Percentiles rank a stretch among this genome's conserved stretches.
Evolutionary conservation across 2,329 filamentous ascomycete species (phyloP).

Genomic region (Mycosphaerella sp.): DNA sequence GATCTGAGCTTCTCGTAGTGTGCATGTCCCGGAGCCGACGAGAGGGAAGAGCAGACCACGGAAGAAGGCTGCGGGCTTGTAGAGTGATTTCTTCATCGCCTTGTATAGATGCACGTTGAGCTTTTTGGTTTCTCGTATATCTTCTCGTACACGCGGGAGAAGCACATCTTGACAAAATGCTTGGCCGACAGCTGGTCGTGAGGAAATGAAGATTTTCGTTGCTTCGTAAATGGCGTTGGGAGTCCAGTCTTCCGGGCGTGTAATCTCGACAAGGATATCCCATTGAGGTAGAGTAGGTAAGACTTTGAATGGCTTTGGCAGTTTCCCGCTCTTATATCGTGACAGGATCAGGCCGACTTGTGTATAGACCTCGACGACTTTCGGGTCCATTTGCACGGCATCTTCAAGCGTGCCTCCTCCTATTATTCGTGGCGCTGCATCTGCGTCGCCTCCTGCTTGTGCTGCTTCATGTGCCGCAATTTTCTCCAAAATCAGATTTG

Average conservation of each 20-base stretch:
- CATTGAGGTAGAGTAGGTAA: conserved; percentile 86
- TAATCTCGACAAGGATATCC: conserved; percentile 80
- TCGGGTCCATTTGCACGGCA: conserved; percentile 77
- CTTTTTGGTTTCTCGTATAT: conserved; percentile 91
- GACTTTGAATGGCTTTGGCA: conserved; percentile 97
- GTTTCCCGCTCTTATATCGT: conserved; percentile 89
- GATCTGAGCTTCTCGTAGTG: conserved; percentile 85
- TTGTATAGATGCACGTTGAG: conserved; percentile 95
- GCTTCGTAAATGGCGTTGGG: conserved; percentile 80
- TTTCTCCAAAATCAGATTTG: conserved; percentile 88
- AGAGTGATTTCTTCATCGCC: conserved; percentile 81
- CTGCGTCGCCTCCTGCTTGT: conserved; percentile 47
- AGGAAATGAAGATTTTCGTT: conserved; percentile 85
- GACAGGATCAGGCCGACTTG: conserved; percentile 88
- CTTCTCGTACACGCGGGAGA: conserved; percentile 82
- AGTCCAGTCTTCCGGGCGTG: conserved; percentile 72
- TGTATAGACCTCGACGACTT: conserved; percentile 89
- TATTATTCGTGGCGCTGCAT: conserved; percentile 52
- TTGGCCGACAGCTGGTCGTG: conserved; percentile 72
- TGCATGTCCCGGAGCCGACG: conserved; percentile 78
- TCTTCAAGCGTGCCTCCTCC: conserved; percentile 62
- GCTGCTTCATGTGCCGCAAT: conserved; percentile 85
- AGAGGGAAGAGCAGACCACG: conserved; percentile 93
- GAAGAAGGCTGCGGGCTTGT: conserved; percentile 94
- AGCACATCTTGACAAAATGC: conserved; percentile 82